These are phyloP conservation scores for Cladosporium sp. DNA, from an alignment of 2,329 filamentous ascomycete genomes.

Conservation along the genomic window DNA sequence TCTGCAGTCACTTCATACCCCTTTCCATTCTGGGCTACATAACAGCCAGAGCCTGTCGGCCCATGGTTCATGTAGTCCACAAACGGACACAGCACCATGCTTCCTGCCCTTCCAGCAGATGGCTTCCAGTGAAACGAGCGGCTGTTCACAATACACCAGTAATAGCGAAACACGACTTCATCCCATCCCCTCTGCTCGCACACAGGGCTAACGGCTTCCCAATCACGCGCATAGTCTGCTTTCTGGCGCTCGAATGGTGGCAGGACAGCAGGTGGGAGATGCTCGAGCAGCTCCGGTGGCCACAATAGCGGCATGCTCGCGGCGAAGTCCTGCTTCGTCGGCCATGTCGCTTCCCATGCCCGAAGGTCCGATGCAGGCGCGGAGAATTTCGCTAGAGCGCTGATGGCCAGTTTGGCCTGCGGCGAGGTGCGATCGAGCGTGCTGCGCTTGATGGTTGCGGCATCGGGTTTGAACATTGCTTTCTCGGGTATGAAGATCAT, in stretches of 20 bases:
- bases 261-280: constrained; percentile 33
- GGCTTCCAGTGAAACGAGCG: constrained; percentile 54
- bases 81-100: constrained; percentile 64
- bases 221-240: constrained; percentile 25
- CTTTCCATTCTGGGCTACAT: constrained; percentile 44
- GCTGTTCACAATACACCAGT: constrained; percentile 57
- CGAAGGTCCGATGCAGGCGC: not conserved
- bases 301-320: constrained; percentile 53
- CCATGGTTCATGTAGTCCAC: constrained; percentile 65
- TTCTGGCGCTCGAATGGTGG: constrained; percentile 26
- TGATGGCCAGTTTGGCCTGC: constrained; percentile 64
- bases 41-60: constrained; percentile 40
- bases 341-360: constrained; percentile 44
- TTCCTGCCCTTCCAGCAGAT: constrained; percentile 45
- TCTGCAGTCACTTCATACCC: constrained; percentile 53
- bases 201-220: constrained; percentile 12
- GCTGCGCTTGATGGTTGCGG: constrained; percentile 42
- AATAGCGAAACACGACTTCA: constrained; percentile 45
- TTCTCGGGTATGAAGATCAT: constrained; percentile 60
- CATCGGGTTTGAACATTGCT: constrained; percentile 59
- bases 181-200: constrained; percentile 17
- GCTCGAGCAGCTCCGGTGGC: constrained; percentile 36
- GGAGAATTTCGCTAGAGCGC: constrained; percentile 18
- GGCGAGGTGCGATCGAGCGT: constrained; percentile 20
- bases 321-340: constrained; percentile 54